Evolutionary conservation across 108 stramenopile species (phyloP).

Genomic region (Pseudonitzschia delicatissima): DNA sequence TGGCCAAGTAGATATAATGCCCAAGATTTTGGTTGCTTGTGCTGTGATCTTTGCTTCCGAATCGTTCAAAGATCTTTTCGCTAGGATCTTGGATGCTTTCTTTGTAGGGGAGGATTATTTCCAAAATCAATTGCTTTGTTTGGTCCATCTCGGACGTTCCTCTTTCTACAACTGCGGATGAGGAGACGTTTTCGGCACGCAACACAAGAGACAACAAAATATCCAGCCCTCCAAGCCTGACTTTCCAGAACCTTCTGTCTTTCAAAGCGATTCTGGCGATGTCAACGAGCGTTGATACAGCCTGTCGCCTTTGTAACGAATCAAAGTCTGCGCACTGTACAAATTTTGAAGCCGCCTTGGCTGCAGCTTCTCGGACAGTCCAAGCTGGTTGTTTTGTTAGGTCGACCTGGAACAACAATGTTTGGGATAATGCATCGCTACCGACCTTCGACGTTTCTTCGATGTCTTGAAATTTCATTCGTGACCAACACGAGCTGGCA

Average conservation of each 20-base stretch:
- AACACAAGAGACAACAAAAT: conserved; percentile 33
- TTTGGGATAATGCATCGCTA: conserved; percentile 11
- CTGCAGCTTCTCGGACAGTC: conserved; percentile 57
- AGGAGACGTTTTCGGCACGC: conserved; percentile 33
- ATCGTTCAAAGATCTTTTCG: conserved; percentile 50
- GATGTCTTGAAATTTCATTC: conserved; percentile 33
- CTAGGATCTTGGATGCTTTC: conserved; percentile 55
- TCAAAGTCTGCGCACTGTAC: conserved; percentile 35
- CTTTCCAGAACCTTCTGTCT: conserved; percentile 86
- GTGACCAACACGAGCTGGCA: conserved; percentile 52
- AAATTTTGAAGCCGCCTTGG: conserved; percentile 47
- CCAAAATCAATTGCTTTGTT: conserved; percentile 52
- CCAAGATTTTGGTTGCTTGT: conserved; percentile 51
- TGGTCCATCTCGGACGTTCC: conserved; percentile 22
- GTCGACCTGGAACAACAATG: conserved; percentile 33
- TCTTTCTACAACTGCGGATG: neutral
- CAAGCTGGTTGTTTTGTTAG: conserved; percentile 39
- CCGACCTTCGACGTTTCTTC: neutral
- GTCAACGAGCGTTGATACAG: conserved; percentile 38
- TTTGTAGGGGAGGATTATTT: conserved; percentile 75
- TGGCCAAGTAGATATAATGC: conserved; percentile 63
- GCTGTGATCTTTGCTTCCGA: conserved; percentile 72
- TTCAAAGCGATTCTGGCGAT: conserved; percentile 45
- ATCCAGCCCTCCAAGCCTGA: conserved; percentile 36
- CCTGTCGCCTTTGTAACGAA: conserved; percentile 37